Percentiles rank a stretch among this genome's conserved stretches.
Evolutionary conservation across 768 basidiomycete genomes (phyloP).

Genomic region (Rhodotorula sphaerocarpa): DNA sequence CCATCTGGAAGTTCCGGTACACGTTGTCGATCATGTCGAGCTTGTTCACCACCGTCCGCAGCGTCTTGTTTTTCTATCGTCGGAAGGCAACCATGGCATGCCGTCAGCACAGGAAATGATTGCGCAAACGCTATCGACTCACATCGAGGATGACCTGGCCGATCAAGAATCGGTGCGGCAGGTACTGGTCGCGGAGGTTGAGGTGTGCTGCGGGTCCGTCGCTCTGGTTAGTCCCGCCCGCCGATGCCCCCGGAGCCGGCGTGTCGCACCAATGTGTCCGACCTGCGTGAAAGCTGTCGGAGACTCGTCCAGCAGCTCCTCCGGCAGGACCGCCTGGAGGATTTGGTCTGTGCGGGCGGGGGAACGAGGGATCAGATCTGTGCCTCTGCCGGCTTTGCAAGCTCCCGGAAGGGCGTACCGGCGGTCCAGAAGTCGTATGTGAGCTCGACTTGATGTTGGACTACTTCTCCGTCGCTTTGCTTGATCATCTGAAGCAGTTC

Average conservation of each 20-base stretch:
- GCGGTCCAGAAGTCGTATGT: slow-evolving; percentile 84
- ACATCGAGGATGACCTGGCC: slow-evolving; percentile 89
- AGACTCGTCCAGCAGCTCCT: slow-evolving; percentile 64
- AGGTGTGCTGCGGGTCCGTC: slow-evolving; percentile 61
- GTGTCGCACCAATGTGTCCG: slow-evolving; percentile 73
- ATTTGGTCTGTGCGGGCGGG: slow-evolving; percentile 59
- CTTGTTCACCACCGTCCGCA: slow-evolving; percentile 92
- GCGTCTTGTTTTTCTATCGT: slow-evolving; percentile 83
- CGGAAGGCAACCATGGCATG: slow-evolving; percentile 1
- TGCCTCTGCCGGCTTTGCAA: accelerated
- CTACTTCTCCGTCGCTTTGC: slow-evolving; percentile 50
- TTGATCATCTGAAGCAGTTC: slow-evolving; percentile 55
- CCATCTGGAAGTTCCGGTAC: slow-evolving; percentile 95
- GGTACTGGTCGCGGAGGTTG: slow-evolving; percentile 79
- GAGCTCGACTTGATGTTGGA: slow-evolving; percentile 56
- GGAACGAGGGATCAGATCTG: background rate
- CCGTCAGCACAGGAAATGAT: background rate
- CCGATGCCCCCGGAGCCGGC: too few relatives aligned
- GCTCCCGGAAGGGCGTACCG: slow-evolving; percentile 47
- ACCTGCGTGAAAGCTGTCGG: slow-evolving; percentile 80
- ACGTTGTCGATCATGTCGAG: slow-evolving; percentile 70
- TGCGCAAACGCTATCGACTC: slow-evolving; percentile 44
- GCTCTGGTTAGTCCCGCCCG: background rate
- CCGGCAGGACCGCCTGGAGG: slow-evolving; percentile 69
- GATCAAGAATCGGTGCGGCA: slow-evolving; percentile 83